Evolutionary conservation across 768 basidiomycete genomes (phyloP), one percentile per base, ranked within the genome.

Genomic region (Hygrophorus russula): DNA sequence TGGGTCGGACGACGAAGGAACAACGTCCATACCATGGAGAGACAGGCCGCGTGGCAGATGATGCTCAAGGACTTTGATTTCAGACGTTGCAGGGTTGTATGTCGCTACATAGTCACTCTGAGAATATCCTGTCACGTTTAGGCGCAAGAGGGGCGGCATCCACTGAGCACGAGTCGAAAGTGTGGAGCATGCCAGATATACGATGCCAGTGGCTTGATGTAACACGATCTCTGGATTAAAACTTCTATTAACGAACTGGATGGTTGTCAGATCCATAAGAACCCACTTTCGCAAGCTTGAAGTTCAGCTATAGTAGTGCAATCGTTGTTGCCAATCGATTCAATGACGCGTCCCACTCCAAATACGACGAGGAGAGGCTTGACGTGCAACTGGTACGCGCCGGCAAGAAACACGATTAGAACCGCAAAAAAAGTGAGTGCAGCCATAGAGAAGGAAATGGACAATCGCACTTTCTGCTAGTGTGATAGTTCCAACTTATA

Each of bases 221-320:
- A 70, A 53, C 5, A 71, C 61, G 35, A 66, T 48, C 51, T 73
- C 71, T 73, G 46, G 17, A 11, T 20, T 10, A 17, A n/a, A 28
- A 19, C 5, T 11, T 36, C n/a, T n/a, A 37, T 36, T 17, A 41
- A 33, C 5, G 39, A 15, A 37, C 41, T 11, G 37, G 36, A 10
- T 4, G 57, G 70, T 18, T 18, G 6, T 9, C 11, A 42, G 12
- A 37, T 14, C 12, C 13, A 8, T 10, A 36, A 27, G 27, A 10
- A 2, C 46, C 8, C 51, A 80, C 82, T 82, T 62, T 84, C 81
- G 50, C 82, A 84, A 17, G 79, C 82, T 46, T 75, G 60, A 14
- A 82, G 58, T n/a, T 71, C 67, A 5, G 70, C 66, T 13, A 81
- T 60, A 0, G 54, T 59, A 17, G 52, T 66, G 58, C 82, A 83